These are phyloP conservation scores for Zygoascus sp. DNA, from an alignment of 1,139 yeast species.

Conservation along the genomic window DNA sequence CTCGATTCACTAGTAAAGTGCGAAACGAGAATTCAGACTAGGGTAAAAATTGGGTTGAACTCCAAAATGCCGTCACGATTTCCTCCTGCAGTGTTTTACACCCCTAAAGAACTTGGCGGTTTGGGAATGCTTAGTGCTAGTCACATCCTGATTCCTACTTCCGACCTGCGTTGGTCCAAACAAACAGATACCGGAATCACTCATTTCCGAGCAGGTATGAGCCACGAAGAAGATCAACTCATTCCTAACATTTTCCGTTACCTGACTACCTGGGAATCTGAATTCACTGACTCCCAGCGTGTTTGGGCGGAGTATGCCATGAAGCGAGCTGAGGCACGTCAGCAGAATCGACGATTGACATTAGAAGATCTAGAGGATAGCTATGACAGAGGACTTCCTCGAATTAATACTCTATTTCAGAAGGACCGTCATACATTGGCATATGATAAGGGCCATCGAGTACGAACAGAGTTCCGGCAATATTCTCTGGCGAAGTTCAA, in stretches of 20 bases:
- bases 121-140: slow-evolving; percentile 97
- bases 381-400: slow-evolving; percentile 96
- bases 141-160: slow-evolving; percentile 88
- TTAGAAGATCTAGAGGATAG: slow-evolving; percentile 90
- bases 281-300: slow-evolving; percentile 86
- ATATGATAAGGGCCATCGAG: slow-evolving; percentile 89
- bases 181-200: slow-evolving; percentile 95
- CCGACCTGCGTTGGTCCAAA: slow-evolving; percentile 85
- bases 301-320: slow-evolving; percentile 98
- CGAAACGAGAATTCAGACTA: slow-evolving; percentile 89
- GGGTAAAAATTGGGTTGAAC: slow-evolving; percentile 91
- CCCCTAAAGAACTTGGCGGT: slow-evolving; percentile 97
- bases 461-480: slow-evolving; percentile 73
- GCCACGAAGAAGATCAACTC: slow-evolving; percentile 66
- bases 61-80: slow-evolving; percentile 98
- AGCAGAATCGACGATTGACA: slow-evolving; percentile 79
- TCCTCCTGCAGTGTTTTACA: slow-evolving; percentile 97
- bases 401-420: slow-evolving; percentile 92
- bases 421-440: slow-evolving; percentile 94
- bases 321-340: slow-evolving; percentile 81
- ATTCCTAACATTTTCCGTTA: slow-evolving; percentile 94
- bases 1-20: slow-evolving; percentile 82
- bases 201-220: slow-evolving; percentile 92
- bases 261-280: slow-evolving; percentile 95
- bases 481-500: slow-evolving; percentile 66